Evolutionary conservation across 768 basidiomycete genomes (phyloP), one percentile per base, ranked within the genome.

Genomic region (Rhizopogon salebrosus): DNA sequence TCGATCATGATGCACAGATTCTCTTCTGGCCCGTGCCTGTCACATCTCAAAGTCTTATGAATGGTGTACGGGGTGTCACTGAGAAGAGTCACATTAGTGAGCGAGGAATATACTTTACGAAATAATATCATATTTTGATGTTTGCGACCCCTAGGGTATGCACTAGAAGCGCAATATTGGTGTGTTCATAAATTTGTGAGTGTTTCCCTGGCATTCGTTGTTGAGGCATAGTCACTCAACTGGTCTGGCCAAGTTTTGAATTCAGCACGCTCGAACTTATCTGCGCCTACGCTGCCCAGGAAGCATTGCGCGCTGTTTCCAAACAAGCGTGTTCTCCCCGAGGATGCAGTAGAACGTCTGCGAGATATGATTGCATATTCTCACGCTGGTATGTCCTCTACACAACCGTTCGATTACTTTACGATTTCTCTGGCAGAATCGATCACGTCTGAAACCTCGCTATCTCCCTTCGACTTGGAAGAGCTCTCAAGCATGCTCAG

Each of bases 1-100:
- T 72, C 8, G 68, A 79, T 54, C 78, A 80, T 49, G 36, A 57
- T 0, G 62, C 61, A 0, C 72, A 73, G n/a, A 59, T 64, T 10
- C 61, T 80, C 11, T 82, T 81, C 54, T 83, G 53, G 38, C 51
- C 80, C 20, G 72, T 80, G 38, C 52, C 67, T 0, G 73, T 70
- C 31, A 55, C 68, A 3, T 66, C 74, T 2, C 52, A 52, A 1
- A 36, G 62, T 20, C 59, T 78, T 38, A 51, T 72, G 62, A 64
- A 5, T 40, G 20, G 67, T 74, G 31, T 62, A 72, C 64, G 67
- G 36, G 56, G 56, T 1, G 53, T 57, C 37, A 43, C 18, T 23
- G 45, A 57, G 16, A 41, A 16, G 6, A 48, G 38, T 7, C 53
- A 57, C 35, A 55, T 57, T 13, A 55, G 56, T 57, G 18, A 22